Evolutionary conservation across 495 filamentous ascomycete genomes (phyloP).

Genomic region (Echria macrotheca): DNA sequence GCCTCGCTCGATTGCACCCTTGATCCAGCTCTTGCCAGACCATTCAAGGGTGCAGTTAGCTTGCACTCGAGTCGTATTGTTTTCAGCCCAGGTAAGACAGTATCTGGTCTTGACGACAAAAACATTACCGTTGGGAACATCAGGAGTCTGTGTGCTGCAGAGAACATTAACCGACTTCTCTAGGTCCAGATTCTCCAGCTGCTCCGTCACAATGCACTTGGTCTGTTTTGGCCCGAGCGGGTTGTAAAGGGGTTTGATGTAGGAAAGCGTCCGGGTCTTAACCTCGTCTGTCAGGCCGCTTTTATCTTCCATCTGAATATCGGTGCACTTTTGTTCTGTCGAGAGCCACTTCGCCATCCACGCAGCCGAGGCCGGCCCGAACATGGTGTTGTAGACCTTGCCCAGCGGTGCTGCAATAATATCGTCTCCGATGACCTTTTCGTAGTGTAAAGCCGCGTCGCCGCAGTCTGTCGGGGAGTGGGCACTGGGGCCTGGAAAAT

Average conservation of each 20-base stretch:
- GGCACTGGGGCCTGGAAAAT: conserved; percentile 82
- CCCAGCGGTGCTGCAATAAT: conserved; percentile 82
- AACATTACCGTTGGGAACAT: conserved; percentile 90
- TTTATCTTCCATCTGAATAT: conserved; percentile 78
- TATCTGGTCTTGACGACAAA: conserved; percentile 92
- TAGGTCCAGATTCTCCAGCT: conserved; percentile 72
- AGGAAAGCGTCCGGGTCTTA: conserved; percentile 69
- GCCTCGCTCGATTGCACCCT: conserved; percentile 96
- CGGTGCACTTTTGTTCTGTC: conserved; percentile 81
- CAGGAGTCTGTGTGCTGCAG: conserved; percentile 80
- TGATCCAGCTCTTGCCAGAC: conserved; percentile 97
- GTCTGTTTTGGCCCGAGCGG: conserved; percentile 91
- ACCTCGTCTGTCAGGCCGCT: conserved; percentile 68
- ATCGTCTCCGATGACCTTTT: conserved; percentile 80
- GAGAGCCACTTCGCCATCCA: conserved; percentile 83
- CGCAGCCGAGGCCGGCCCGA: conserved; percentile 68
- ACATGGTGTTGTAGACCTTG: conserved; percentile 82
- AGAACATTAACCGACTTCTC: conserved; percentile 80
- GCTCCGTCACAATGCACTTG: conserved; percentile 86
- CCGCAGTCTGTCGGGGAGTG: conserved; percentile 81
- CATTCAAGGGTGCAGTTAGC: conserved; percentile 90
- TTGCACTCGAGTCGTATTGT: conserved; percentile 74
- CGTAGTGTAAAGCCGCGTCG: conserved; percentile 72
- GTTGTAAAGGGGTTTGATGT: conserved; percentile 83
- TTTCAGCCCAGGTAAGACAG: conserved; percentile 84